Base-by-base conservation (phyloP, 345 rosid genomes). In the Heritiera fomes region DNA sequence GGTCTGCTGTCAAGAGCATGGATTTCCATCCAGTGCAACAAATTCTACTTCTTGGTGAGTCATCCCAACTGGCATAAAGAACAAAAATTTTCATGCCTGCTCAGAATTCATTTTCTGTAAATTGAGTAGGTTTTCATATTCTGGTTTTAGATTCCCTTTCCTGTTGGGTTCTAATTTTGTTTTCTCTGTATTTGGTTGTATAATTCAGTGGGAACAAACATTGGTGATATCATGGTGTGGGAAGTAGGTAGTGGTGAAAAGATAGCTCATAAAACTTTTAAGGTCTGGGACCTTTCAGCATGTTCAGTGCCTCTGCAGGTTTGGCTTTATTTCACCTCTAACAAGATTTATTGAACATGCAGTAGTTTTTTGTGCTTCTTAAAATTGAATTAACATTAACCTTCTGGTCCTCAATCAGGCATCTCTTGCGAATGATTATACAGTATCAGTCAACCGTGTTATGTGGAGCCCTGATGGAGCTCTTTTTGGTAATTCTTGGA, bases 381-480 rank as follows among this genome's bases (percentile, higher is more conserved):
- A 46, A 74, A 53, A 4, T 34, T 50, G 18, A 72, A 14, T 62
- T 43, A 68, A 67, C 56, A 47, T 61, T 81, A 79, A 38, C 32
- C 6, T 7, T 79, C 53, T 80, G 66, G 30, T 62, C 67, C 63
- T 78, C 53, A n/a, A 82, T 41, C 56, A 92, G 97, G 87, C 90
- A 76, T 88, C 93, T 38, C 66, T 91, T 76, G 75, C 87, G 53
- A 89, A 56, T 82, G 98, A 89, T 81, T 82, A 80, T 76, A 64
- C 90, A 65, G 90, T 86, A 74, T 86, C 94, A 0, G 92, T 92
- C 69, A 92, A 94, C 81, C 91, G 97, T 78, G 98, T 91, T 72
- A 85, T 85, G 73, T 94, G 98, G 98, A 92, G 97, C 81, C 90
- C 97, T 23, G 93, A 94, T 86, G 98, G 98, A 87, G 71, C 79